phyloP scores from a whole-genome alignment of 306 rosid species.

The Castanea mollissima region DNA sequence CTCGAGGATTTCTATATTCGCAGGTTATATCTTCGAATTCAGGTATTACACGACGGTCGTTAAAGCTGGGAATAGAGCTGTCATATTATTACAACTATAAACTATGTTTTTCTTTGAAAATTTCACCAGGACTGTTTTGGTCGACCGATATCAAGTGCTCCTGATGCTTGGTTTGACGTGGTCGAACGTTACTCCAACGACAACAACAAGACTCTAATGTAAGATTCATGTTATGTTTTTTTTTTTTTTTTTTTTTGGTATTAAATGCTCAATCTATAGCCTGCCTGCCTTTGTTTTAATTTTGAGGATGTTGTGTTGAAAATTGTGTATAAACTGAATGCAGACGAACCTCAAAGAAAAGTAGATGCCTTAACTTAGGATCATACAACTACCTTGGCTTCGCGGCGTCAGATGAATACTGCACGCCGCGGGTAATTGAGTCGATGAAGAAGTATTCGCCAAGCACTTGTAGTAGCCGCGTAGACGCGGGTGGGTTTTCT shows the following conservation, averaged over 20 bases:
- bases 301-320: no score
- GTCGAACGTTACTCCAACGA: constrained; percentile 90
- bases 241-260: no score
- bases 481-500: constrained; percentile 71
- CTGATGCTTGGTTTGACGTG: constrained; percentile 95
- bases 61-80: no score
- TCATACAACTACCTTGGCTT: constrained; percentile 91
- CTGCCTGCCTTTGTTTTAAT: not conserved
- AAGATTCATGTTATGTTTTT: not conserved
- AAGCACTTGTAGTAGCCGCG: constrained; percentile 83
- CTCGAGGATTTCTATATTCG: constrained; percentile 88
- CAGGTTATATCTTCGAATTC: constrained; percentile 81
- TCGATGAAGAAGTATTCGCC: constrained; percentile 68
- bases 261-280: no score
- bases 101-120: not conserved
- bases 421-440: constrained; percentile 76
- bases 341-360: constrained; percentile 60
- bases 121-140: constrained; percentile 69
- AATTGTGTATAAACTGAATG: constrained; percentile 3
- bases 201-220: constrained; percentile 81
- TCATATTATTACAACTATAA: no score
- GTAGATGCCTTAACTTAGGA: constrained; percentile 83
- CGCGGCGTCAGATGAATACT: constrained; percentile 86
- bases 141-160: constrained; percentile 87
- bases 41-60: constrained; percentile 32